Evolutionary conservation across 345 rosid species (phyloP).

Genomic region (Triadica sebifera): DNA sequence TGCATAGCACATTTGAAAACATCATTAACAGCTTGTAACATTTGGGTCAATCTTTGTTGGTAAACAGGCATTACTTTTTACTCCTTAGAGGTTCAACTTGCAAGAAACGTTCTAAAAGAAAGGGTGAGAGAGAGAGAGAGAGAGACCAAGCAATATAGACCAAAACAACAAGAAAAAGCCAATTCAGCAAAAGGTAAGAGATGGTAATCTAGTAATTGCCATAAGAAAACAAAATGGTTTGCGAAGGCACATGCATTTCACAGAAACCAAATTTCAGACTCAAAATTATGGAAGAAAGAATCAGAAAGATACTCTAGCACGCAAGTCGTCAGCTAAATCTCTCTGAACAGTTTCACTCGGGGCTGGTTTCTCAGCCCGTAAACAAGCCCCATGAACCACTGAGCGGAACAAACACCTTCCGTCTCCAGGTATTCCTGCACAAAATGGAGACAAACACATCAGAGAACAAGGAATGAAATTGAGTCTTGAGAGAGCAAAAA

Average conservation of each 20-base stretch:
- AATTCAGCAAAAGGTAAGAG: background rate
- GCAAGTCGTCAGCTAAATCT: conserved; percentile 81
- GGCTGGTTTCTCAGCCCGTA: conserved; percentile 59
- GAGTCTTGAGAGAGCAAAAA: background rate
- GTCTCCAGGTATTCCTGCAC: conserved; percentile 92
- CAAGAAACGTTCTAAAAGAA: background rate
- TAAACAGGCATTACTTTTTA: background rate
- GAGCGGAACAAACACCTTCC: conserved; percentile 97
- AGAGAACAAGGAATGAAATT: background rate
- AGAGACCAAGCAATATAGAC: background rate
- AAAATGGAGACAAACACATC: conserved; percentile 13
- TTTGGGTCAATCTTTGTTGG: background rate
- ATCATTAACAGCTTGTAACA: conserved; percentile 2
- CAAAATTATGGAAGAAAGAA: background rate
- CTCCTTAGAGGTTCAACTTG: background rate
- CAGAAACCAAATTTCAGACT: background rate
- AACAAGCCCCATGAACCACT: conserved; percentile 79
- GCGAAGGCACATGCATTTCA: background rate
- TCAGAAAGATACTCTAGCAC: conserved; percentile 43
- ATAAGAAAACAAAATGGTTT: background rate
- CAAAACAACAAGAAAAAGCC: background rate
- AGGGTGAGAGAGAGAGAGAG: background rate
- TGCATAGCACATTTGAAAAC: background rate
- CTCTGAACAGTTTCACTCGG: conserved; percentile 70
- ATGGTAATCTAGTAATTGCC: background rate